Percentiles rank a stretch among this genome's conserved stretches.
Conservation (phyloP, 2,329 filamentous ascomycete species). For the Colletotrichum tamarilloi region DNA sequence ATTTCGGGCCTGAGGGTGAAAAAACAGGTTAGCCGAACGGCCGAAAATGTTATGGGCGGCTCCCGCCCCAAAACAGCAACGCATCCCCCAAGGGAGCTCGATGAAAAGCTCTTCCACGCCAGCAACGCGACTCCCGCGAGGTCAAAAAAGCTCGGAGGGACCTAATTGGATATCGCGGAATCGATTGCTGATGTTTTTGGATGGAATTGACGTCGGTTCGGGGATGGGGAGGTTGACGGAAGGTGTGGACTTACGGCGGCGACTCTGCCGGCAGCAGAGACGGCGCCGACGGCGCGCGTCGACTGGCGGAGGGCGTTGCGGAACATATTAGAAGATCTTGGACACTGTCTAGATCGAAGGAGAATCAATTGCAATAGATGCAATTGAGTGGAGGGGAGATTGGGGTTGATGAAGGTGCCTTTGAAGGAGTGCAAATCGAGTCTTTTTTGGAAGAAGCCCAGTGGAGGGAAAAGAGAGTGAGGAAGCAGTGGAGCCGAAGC, state of each 20-base stretch:
- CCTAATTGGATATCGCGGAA: conserved; percentile 51
- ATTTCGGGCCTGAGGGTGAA: conserved; percentile 80
- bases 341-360: conserved; percentile 61
- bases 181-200: conserved; percentile 52
- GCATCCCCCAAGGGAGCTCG: conserved; percentile 45
- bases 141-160: conserved; percentile 50
- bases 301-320: conserved; percentile 98
- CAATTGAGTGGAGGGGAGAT: conserved; percentile 74
- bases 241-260: conserved; percentile 81
- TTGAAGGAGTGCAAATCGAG: conserved; percentile 58
- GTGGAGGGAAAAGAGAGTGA: conserved; percentile 55
- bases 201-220: conserved; percentile 58
- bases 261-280: conserved; percentile 92
- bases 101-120: conserved; percentile 45
- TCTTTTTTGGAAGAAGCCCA: conserved; percentile 52
- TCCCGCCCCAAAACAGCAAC: conserved; percentile 40
- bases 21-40: conserved; percentile 64
- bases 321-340: conserved; percentile 82
- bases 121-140: conserved; percentile 35
- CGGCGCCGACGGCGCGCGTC: conserved; percentile 92
- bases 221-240: conserved; percentile 45
- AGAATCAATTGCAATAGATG: conserved; percentile 72
- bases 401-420: conserved; percentile 62
- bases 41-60: conserved; percentile 51
- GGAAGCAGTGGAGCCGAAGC: conserved; percentile 39